Base-by-base conservation (phyloP, 2,329 filamentous ascomycete species). In the Monosporascus sp. region DNA sequence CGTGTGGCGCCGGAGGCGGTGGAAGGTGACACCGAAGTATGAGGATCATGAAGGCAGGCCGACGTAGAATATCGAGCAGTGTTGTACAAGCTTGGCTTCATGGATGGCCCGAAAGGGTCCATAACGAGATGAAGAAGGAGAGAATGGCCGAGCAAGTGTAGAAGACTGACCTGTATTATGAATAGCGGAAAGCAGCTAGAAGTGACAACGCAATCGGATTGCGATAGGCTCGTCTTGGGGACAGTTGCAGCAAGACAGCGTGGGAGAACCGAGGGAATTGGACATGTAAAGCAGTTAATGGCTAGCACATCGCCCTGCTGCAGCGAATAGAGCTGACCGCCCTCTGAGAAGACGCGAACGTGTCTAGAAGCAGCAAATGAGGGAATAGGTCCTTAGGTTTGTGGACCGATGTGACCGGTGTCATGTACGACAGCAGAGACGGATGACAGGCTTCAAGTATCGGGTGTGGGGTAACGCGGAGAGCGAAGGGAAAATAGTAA, bases 51-150 rank as follows among this genome's bases (percentile, higher is more conserved):
- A 57, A 60, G 61, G 63, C 62, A 61, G 58, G 59, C 52, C 52
- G 59, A 56, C 49, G 56, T 59, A 56, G 52, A 61, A 60, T 50
- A 61, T 59, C 50, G 43, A 53, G 49, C 59, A 59, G 56, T 70
- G 68, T 61, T 63, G 62, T 69, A 71, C 69, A 69, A 64, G 24
- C 53, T 60, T 59, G 56, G 63, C 67, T 63, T 63, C 61, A 61
- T 61, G 55, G 58, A 59, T 58, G 68, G 69, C 68, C 69, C 70
- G 56, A 58, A 62, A 63, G 69, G 69, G 69, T 70, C 68, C 69
- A 69, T 70, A 56, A 58, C 60, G 63, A 54, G 54, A 50, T 51
- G 55, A 54, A 58, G 56, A 53, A 61, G 53, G 52, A 57, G 55
- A 56, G 53, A 53, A 50, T 37, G 53, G 41, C 52, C 54, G 51